phyloP scores from a whole-genome alignment of 2,329 filamentous ascomycete genomes.

The Dothideomycetes sp. region DNA sequence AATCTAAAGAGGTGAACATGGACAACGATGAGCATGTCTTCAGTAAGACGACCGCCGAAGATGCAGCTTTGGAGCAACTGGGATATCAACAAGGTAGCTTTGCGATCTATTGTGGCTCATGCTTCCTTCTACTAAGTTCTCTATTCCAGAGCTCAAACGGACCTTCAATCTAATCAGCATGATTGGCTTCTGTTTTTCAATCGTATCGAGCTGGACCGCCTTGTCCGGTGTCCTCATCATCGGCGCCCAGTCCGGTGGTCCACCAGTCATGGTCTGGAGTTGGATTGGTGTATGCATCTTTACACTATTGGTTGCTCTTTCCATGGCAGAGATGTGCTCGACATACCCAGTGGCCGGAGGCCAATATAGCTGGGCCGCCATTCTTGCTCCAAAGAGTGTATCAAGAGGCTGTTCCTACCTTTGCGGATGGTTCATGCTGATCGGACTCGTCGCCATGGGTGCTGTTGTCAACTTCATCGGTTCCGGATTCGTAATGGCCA shows the following conservation, averaged over 20 bases:
- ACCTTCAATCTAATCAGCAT: slow-evolving; percentile 48
- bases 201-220: slow-evolving; percentile 51
- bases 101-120: too few species aligned
- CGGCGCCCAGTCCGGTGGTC: slow-evolving; percentile 46
- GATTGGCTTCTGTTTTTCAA: slow-evolving; percentile 51
- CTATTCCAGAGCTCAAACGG: slow-evolving; percentile 43
- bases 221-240: slow-evolving; percentile 48
- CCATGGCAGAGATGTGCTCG: slow-evolving; percentile 51
- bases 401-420: slow-evolving; percentile 31
- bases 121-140: too few species aligned
- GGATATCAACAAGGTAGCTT: slow-evolving; percentile 35
- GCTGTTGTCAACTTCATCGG: slow-evolving; percentile 46
- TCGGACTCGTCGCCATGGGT: slow-evolving; percentile 42
- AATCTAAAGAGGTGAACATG: slow-evolving; percentile 2
- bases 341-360: slow-evolving; percentile 49
- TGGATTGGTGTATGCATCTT: slow-evolving; percentile 46
- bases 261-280: slow-evolving; percentile 51
- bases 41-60: slow-evolving; percentile 21
- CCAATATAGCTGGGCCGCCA: slow-evolving; percentile 51
- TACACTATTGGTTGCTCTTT: slow-evolving; percentile 46
- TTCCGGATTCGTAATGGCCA: slow-evolving; percentile 48
- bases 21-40: slow-evolving; percentile 8
- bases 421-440: slow-evolving; percentile 32
- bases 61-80: slow-evolving; percentile 32
- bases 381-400: slow-evolving; percentile 41